Evolutionary conservation across 148 eudicot species (phyloP).

Genomic region (Fallopia convolvulus): DNA sequence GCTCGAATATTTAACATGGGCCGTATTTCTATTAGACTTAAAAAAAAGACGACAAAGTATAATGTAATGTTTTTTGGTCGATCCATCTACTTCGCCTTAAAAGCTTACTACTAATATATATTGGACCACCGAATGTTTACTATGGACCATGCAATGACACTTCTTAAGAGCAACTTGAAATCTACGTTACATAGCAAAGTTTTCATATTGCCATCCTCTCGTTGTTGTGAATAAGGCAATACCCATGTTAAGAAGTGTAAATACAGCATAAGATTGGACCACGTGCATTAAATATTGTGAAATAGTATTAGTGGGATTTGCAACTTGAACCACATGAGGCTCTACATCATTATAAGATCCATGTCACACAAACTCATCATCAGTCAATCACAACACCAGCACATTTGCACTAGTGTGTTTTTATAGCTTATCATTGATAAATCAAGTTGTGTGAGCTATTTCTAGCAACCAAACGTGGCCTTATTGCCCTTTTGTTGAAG

Average conservation of each 20-base stretch:
- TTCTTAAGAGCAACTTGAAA: too few relatives aligned
- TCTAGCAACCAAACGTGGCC: constrained; percentile 1
- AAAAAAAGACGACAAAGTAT: neutral
- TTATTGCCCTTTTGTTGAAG: neutral
- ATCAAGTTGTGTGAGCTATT: neutral
- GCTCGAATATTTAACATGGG: too few relatives aligned
- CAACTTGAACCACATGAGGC: neutral
- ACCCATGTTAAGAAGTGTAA: neutral
- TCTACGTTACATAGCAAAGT: too few relatives aligned
- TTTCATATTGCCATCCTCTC: too few relatives aligned
- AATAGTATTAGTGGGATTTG: neutral
- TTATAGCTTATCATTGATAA: neutral
- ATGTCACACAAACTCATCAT: neutral
- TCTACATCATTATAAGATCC: neutral
- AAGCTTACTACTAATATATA: neutral
- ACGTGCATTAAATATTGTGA: neutral
- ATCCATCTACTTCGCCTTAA: neutral
- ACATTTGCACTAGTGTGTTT: neutral
- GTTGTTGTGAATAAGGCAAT: too few relatives aligned
- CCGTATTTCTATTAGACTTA: too few relatives aligned
- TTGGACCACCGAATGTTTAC: neutral
- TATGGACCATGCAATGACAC: too few relatives aligned
- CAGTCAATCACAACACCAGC: neutral
- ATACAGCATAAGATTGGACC: neutral
- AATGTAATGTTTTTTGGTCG: neutral